These are phyloP conservation scores for Aegilops longissima DNA, from an alignment of 176 grass and related monocot species.

Conservation along the genomic window DNA sequence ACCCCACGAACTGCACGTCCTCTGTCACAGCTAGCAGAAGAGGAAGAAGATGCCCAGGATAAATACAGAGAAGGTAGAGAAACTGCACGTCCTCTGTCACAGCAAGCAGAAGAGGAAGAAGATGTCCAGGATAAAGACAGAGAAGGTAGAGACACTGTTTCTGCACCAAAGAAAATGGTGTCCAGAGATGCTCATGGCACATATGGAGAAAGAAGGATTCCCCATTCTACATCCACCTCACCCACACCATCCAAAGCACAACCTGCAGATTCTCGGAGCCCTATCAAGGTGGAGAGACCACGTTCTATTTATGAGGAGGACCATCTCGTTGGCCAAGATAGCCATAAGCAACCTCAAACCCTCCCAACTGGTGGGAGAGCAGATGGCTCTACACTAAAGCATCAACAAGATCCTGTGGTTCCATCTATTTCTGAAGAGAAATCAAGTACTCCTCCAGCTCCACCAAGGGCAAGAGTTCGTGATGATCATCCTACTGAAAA, in stretches of 20 bases:
- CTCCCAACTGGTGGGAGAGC: slow-evolving; percentile 24
- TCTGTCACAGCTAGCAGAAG: slow-evolving; percentile 22
- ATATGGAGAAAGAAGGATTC: slow-evolving; percentile 22
- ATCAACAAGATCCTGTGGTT: slow-evolving; percentile 20
- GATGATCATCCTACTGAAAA: slow-evolving; percentile 11
- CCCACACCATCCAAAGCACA: slow-evolving; percentile 12
- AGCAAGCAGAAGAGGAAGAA: slow-evolving; percentile 29
- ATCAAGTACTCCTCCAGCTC: slow-evolving; percentile 6
- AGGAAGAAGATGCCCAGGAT: slow-evolving; percentile 23
- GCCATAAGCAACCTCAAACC: background rate
- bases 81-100: slow-evolving; percentile 5
- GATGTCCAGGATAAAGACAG: slow-evolving; percentile 12
- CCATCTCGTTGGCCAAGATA: slow-evolving; percentile 14
- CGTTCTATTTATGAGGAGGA: slow-evolving; percentile 29
- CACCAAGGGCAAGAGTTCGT: background rate
- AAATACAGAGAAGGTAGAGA: slow-evolving; percentile 26
- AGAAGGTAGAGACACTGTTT: slow-evolving; percentile 15
- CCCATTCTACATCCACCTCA: background rate
- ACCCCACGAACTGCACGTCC: background rate
- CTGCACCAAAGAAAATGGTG: slow-evolving; percentile 22
- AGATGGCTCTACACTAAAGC: slow-evolving; percentile 27
- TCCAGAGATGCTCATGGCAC: background rate
- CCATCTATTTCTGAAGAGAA: slow-evolving; percentile 20
- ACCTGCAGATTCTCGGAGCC: slow-evolving; percentile 8
- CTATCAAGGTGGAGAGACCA: slow-evolving; percentile 25